Percentiles rank a stretch among this genome's conserved stretches.
phyloP scores from a whole-genome alignment of 1,284 basidiomycete species.

The Trametes pubescens region DNA sequence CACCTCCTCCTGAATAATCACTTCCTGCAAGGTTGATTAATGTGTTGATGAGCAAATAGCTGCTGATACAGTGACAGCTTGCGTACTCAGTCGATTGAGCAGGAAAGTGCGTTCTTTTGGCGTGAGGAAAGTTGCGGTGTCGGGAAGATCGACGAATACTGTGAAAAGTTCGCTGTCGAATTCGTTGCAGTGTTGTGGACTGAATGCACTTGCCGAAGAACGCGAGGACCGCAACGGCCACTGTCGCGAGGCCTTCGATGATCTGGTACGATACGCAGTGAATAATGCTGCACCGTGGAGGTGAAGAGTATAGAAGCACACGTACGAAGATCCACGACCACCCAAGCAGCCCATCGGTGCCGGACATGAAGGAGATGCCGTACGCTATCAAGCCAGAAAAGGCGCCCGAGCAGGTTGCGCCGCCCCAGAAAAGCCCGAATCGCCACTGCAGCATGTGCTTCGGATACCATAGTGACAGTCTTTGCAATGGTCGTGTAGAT shows the following conservation, averaged over 20 bases:
- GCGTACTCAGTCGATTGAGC: constrained; percentile 65
- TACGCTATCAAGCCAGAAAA: constrained; percentile 50
- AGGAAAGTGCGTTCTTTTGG: constrained; percentile 65
- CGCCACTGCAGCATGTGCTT: constrained; percentile 44
- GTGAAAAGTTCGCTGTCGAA: background rate
- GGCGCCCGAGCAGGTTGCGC: constrained; percentile 43
- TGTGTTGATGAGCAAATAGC: background rate
- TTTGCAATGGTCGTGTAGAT: constrained; percentile 4
- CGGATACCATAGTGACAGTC: constrained; percentile 45
- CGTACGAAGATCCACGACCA: constrained; percentile 53
- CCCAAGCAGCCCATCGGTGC: constrained; percentile 45
- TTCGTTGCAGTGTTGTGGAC: background rate
- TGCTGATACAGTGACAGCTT: background rate
- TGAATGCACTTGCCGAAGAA: background rate
- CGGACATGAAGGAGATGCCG: constrained; percentile 51
- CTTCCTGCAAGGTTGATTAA: constrained; percentile 51
- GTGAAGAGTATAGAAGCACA: background rate
- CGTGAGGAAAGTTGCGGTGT: constrained; percentile 63
- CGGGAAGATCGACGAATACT: constrained; percentile 67
- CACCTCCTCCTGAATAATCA: constrained; percentile 69
- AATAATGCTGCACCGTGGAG: background rate
- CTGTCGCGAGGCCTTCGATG: constrained; percentile 18
- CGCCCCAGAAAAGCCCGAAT: constrained; percentile 46
- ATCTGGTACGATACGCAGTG: background rate
- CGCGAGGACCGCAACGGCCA: constrained; percentile 14